Conservation (phyloP, 208 protist species). For the Wallacemonas sp. region DNA sequence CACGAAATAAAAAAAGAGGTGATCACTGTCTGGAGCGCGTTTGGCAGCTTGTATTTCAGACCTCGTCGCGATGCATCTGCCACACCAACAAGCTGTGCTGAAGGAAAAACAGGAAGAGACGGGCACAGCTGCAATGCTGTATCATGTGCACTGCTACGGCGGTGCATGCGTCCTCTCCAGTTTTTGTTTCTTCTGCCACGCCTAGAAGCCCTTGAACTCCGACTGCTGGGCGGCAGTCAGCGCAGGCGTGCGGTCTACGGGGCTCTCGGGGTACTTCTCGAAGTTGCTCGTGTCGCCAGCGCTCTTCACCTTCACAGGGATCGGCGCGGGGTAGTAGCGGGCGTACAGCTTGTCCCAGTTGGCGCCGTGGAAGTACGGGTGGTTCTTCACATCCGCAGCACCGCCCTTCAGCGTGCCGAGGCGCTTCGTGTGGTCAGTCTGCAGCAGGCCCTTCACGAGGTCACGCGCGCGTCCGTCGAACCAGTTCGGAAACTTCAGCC, state of each 20-base stretch:
- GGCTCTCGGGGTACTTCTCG: slow-evolving; percentile 84
- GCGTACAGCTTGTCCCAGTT: slow-evolving; percentile 92
- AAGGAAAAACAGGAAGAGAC: slow-evolving; percentile 23
- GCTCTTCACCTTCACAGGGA: slow-evolving; percentile 73
- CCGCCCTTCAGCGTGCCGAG: slow-evolving; percentile 90
- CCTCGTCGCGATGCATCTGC: too few relatives aligned
- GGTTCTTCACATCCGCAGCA: slow-evolving; percentile 93
- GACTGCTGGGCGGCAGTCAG: slow-evolving; percentile 81
- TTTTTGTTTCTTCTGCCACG: slow-evolving; percentile 17
- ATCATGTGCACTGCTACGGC: slow-evolving; percentile 49
- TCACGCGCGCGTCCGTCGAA: slow-evolving; percentile 76
- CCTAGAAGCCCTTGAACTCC: slow-evolving; percentile 78
- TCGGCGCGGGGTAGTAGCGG: slow-evolving; percentile 81
- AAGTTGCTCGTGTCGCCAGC: slow-evolving; percentile 90
- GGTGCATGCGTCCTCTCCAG: too few relatives aligned
- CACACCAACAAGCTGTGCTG: too few relatives aligned
- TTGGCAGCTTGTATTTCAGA: too few relatives aligned
- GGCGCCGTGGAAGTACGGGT: slow-evolving; percentile 93
- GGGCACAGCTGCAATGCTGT: slow-evolving; percentile 28
- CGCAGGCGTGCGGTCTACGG: slow-evolving; percentile 50
- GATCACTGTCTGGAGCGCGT: too few relatives aligned
- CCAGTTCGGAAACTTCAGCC: slow-evolving; percentile 85
- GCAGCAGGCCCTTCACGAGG: slow-evolving; percentile 84
- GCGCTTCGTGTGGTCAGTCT: slow-evolving; percentile 87
- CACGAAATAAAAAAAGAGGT: too few relatives aligned